A percentile compares a stretch with the other conserved stretches of the same genome.
Evolutionary conservation across 768 basidiomycete genomes (phyloP).

Genomic region (Pulveroboletus sp.): DNA sequence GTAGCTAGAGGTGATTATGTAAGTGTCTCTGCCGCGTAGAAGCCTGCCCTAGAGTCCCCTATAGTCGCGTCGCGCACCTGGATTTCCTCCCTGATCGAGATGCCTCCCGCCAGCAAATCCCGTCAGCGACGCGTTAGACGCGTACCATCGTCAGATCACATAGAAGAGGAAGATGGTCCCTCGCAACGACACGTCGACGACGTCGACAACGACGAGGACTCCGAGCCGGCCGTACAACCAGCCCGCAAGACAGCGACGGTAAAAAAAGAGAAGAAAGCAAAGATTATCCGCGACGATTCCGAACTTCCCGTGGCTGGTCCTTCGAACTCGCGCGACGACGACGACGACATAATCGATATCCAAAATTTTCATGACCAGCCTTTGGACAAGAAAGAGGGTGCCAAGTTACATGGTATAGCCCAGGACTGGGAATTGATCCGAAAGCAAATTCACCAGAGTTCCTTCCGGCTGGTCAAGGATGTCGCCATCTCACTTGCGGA

Average conservation of each 20-base stretch:
- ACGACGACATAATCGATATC: slow-evolving; percentile 54
- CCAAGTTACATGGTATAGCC: slow-evolving; percentile 54
- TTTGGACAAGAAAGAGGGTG: slow-evolving; percentile 48
- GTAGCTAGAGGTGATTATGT: slow-evolving; percentile 4
- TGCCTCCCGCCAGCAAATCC: slow-evolving; percentile 35
- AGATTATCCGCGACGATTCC: slow-evolving; percentile 22
- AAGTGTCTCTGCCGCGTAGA: slow-evolving; percentile 20
- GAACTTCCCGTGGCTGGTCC: slow-evolving; percentile 21
- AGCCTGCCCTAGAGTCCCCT: slow-evolving; percentile 28
- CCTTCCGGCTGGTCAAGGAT: slow-evolving; percentile 46
- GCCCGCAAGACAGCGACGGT: slow-evolving; percentile 27
- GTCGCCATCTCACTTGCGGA: slow-evolving; percentile 63
- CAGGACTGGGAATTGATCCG: slow-evolving; percentile 62
- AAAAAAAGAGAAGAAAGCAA: slow-evolving; percentile 33
- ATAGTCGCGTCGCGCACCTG: slow-evolving; percentile 20
- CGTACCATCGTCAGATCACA: slow-evolving; percentile 52
- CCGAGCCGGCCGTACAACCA: slow-evolving; percentile 42
- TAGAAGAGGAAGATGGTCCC: slow-evolving; percentile 52
- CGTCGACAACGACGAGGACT: slow-evolving; percentile 31
- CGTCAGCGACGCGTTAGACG: slow-evolving; percentile 41
- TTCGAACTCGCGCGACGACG: slow-evolving; percentile 12
- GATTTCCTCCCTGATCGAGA: slow-evolving; percentile 10
- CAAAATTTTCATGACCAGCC: slow-evolving; percentile 66
- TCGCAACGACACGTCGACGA: slow-evolving; percentile 42
- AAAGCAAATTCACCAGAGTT: slow-evolving; percentile 42